Percentiles rank a stretch among this genome's conserved stretches.
These are phyloP conservation scores for Bidens hawaiensis DNA, from an alignment of 140 eudicot species.

Conservation along the genomic window DNA sequence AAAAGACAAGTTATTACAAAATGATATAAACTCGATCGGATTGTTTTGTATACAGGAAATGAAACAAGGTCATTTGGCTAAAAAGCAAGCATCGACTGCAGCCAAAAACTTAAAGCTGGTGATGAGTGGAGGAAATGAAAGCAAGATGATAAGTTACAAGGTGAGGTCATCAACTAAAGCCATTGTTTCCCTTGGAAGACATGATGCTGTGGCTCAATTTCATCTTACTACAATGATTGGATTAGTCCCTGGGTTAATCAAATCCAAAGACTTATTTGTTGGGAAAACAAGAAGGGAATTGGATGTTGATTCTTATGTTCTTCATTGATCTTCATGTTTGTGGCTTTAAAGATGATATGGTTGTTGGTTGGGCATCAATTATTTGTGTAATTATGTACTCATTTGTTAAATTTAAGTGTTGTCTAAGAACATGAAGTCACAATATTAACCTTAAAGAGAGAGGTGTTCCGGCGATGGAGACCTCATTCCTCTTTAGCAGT, in stretches of 20 bases:
- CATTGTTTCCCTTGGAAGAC: slow-evolving; percentile 74
- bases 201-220: slow-evolving; percentile 72
- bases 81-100: slow-evolving; percentile 60
- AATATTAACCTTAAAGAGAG: too few relatives aligned
- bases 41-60: slow-evolving; percentile 47
- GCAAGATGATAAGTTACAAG: slow-evolving; percentile 56
- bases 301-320: slow-evolving; percentile 46
- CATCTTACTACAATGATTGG: slow-evolving; percentile 55
- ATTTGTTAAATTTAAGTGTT: slow-evolving; percentile 6
- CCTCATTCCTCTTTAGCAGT: too few relatives aligned
- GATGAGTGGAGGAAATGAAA: slow-evolving; percentile 56
- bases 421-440: too few relatives aligned
- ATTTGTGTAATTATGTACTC: background rate
- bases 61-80: slow-evolving; percentile 86
- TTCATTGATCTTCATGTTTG: too few relatives aligned
- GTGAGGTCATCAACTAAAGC: slow-evolving; percentile 31
- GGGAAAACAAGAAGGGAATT: slow-evolving; percentile 68
- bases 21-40: background rate
- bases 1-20: background rate
- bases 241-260: slow-evolving; percentile 63
- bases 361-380: too few relatives aligned
- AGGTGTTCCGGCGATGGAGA: too few relatives aligned
- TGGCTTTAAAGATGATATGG: too few relatives aligned
- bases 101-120: slow-evolving; percentile 57
- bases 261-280: slow-evolving; percentile 68